Conservation (phyloP, 805 yeast species). For the Suhomyces prunicola region DNA sequence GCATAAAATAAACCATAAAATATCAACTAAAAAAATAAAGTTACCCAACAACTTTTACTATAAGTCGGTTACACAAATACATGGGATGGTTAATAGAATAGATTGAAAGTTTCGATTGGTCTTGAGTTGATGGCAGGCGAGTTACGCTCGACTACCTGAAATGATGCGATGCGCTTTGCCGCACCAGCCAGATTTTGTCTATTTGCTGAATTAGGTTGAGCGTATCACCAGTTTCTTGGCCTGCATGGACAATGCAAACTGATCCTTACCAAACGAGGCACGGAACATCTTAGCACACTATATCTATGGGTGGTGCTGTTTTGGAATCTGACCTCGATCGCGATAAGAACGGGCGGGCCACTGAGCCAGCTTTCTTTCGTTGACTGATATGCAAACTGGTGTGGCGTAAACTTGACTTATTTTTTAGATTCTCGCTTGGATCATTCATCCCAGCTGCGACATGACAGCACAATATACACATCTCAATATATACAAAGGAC, state of each 20-base stretch:
- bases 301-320: too few species aligned
- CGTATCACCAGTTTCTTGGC: not conserved
- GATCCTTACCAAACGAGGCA: not conserved
- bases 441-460: not conserved
- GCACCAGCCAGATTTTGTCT: not conserved
- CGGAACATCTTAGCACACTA: not conserved
- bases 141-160: not conserved
- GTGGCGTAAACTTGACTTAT: not conserved
- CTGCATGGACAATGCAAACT: not conserved
- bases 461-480: not conserved
- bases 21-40: not conserved
- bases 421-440: not conserved
- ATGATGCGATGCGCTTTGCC: not conserved
- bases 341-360: not conserved
- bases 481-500: too few species aligned
- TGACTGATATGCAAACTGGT: not conserved
- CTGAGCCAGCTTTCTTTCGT: not conserved
- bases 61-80: not conserved
- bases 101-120: not conserved
- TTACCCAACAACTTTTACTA: not conserved
- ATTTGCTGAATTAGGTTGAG: not conserved
- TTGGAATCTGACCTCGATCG: not conserved
- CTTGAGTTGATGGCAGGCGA: not conserved
- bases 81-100: too few species aligned
- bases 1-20: not conserved